Evolutionary conservation across 2,329 filamentous ascomycete genomes (phyloP), one percentile per base, ranked within the genome.

Genomic region (Calycina marina): DNA sequence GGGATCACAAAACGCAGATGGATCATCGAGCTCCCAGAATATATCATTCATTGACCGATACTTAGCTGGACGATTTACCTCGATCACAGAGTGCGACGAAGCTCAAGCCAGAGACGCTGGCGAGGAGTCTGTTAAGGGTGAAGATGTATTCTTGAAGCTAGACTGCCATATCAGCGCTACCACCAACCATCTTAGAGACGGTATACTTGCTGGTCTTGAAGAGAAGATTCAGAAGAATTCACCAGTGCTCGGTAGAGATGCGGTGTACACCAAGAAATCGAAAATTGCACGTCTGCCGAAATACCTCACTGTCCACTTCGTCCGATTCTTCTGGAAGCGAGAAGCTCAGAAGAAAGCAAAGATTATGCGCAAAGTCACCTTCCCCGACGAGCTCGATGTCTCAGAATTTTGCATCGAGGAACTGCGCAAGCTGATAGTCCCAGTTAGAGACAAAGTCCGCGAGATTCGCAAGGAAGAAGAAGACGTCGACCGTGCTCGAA

Each of bases 321-420:
- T 98, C 35, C 83, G 90, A 42, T 98, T 98, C 62, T 94, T 88
- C 63, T 98, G 90, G 90, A 88, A 93, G 53, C 75, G 79, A 28
- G 84, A 93, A 45, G 85, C 83, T 3, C 79, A 92, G 57, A 96
- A 96, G 65, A 98, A 98, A 67, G 86, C 88, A 44, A 98, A 98
- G 68, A 98, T 98, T 48, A 88, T 98, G 82, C 82, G 86, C 54
- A 98, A 96, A 60, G 90, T 98, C 36, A 88, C 84, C 0, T 98
- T 98, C 54, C 88, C 88, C 5, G 76, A 82, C 31, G 90, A 98
- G 57, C 64, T 98, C 18, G 90, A 98, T 50, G 74, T 83, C 24
- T 76, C 93, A 14, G 90, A 98, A 53, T 94, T 93, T 58, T 98
- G 90, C 57, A 88, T 86, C 9, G 86, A 96, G 15, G 78, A 90